A percentile compares a stretch with the other conserved stretches of the same genome.
These are phyloP conservation scores for Tetratostichococcus sp. DNA, from an alignment of 139 green algal species.

Conservation along the genomic window DNA sequence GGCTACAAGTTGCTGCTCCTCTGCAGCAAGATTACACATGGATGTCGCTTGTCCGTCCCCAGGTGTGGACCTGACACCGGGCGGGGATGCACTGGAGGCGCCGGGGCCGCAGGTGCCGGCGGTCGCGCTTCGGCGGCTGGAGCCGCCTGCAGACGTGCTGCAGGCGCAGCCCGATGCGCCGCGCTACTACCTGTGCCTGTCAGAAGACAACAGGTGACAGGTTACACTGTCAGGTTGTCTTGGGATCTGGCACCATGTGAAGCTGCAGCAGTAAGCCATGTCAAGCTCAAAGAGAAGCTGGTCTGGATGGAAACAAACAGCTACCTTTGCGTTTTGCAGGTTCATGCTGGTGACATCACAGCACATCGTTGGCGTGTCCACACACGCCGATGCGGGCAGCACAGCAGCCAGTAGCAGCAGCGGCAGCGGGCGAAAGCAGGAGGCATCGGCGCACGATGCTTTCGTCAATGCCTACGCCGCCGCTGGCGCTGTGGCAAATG, in stretches of 20 bases:
- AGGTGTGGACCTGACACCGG: conserved; percentile 45
- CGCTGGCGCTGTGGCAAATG: neutral
- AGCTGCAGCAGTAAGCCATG: too few relatives aligned
- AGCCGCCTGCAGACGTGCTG: neutral
- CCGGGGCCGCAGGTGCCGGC: conserved; percentile 34
- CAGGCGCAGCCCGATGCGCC: neutral
- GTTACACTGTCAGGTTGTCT: neutral
- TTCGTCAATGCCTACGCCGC: neutral
- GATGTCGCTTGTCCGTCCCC: too few relatives aligned
- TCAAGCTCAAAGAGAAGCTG: too few relatives aligned
- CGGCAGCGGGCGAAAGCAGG: neutral
- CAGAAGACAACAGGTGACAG: conserved; percentile 63
- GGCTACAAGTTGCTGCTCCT: too few relatives aligned
- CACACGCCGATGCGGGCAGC: neutral
- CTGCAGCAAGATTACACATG: too few relatives aligned
- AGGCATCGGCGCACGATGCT: neutral
- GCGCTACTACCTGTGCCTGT: conserved; percentile 49
- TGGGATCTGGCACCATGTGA: too few relatives aligned
- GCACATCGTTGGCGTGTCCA: conserved; percentile 26
- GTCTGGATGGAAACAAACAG: too few relatives aligned
- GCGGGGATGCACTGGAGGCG: conserved; percentile 20
- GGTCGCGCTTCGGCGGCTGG: conserved; percentile 32
- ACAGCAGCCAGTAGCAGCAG: neutral
- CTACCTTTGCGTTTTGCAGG: too few relatives aligned
- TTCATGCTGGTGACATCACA: conserved; percentile 26